phyloP scores from a whole-genome alignment of 768 basidiomycete genomes.

The Tephrocybe sp. region DNA sequence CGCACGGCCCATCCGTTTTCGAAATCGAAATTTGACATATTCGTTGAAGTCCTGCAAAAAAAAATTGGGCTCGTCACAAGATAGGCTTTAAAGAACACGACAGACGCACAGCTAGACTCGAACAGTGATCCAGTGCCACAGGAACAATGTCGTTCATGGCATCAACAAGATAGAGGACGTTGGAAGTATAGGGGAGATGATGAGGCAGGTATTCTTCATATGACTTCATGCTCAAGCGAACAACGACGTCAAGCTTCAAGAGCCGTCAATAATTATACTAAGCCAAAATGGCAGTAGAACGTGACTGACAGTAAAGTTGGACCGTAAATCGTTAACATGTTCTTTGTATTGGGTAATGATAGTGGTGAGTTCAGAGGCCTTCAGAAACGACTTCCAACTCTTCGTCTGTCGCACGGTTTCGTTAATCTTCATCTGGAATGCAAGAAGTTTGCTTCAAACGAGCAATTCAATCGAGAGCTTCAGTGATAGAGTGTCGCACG shows the following conservation, averaged over 20 bases:
- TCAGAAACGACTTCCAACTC: not conserved
- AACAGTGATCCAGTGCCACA: not conserved
- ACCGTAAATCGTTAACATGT: not conserved
- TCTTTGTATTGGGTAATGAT: not conserved
- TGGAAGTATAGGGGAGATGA: not conserved
- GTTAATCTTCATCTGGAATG: not conserved
- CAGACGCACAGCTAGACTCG: not conserved
- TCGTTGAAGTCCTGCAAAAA: constrained; percentile 3
- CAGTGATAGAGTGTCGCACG: not conserved
- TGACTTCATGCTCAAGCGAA: not conserved
- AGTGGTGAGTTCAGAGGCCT: not conserved
- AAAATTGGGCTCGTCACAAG: no score
- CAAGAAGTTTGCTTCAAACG: not conserved
- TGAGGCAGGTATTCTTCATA: not conserved
- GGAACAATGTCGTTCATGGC: not conserved
- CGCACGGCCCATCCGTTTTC: constrained; percentile 1
- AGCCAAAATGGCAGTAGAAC: not conserved
- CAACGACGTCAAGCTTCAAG: not conserved
- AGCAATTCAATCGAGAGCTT: not conserved
- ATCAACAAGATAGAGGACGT: not conserved
- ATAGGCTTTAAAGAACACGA: not conserved
- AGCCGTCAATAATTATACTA: not conserved
- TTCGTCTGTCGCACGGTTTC: not conserved
- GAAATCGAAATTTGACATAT: constrained; percentile 8
- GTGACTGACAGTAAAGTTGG: not conserved